Evolutionary conservation across 1,139 yeast genomes (phyloP).

Genomic region (Scheffersomyces illinoinensis): DNA sequence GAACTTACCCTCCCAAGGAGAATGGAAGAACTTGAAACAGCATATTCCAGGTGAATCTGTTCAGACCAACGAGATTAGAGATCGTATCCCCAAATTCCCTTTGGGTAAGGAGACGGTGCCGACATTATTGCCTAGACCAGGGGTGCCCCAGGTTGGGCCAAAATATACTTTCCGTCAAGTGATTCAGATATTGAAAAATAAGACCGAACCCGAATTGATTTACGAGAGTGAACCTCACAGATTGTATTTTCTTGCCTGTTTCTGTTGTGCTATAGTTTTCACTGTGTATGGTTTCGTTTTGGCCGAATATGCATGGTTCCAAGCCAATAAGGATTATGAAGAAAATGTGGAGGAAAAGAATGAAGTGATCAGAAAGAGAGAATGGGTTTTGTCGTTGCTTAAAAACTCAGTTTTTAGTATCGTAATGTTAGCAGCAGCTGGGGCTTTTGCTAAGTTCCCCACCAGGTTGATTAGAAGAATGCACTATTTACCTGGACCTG

Average conservation of each 20-base stretch:
- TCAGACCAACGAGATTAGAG: slow-evolving; percentile 48
- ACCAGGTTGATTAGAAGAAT: slow-evolving; percentile 71
- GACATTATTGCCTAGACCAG: slow-evolving; percentile 69
- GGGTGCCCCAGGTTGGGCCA: slow-evolving; percentile 69
- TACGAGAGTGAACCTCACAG: slow-evolving; percentile 86
- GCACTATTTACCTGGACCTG: slow-evolving; percentile 68
- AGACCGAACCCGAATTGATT: slow-evolving; percentile 67
- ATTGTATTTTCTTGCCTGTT: slow-evolving; percentile 68
- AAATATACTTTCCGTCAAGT: slow-evolving; percentile 61
- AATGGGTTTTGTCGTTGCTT: slow-evolving; percentile 34
- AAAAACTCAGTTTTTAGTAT: slow-evolving; percentile 38
- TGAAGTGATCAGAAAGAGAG: slow-evolving; percentile 36
- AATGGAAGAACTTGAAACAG: slow-evolving; percentile 47
- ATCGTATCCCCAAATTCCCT: slow-evolving; percentile 64
- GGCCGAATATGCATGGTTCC: slow-evolving; percentile 57
- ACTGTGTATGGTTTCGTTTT: slow-evolving; percentile 66
- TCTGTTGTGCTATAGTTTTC: slow-evolving; percentile 67
- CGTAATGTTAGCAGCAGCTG: slow-evolving; percentile 42
- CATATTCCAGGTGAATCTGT: slow-evolving; percentile 63
- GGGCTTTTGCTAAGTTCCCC: slow-evolving; percentile 55
- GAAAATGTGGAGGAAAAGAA: slow-evolving; percentile 54
- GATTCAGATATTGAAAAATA: slow-evolving; percentile 56
- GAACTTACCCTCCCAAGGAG: slow-evolving; percentile 36
- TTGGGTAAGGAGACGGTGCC: slow-evolving; percentile 67
- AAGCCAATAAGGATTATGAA: slow-evolving; percentile 56